These are phyloP conservation scores for Ceratocystis colombiana DNA, from an alignment of 2,329 filamentous ascomycete species.

Conservation along the genomic window DNA sequence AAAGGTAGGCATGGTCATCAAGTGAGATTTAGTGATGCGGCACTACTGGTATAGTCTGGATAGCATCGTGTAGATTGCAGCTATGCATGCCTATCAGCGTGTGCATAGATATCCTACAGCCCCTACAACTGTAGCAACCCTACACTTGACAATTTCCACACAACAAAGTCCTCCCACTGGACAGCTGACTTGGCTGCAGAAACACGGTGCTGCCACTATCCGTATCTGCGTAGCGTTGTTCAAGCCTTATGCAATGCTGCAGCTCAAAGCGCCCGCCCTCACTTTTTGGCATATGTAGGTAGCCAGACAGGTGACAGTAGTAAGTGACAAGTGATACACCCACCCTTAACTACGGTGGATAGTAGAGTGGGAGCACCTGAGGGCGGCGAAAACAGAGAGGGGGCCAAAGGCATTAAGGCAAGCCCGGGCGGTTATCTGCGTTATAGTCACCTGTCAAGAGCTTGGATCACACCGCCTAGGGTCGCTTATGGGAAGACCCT, in stretches of 20 bases:
- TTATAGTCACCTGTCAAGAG: not conserved
- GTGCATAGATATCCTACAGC: not conserved
- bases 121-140: not conserved
- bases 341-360: not conserved
- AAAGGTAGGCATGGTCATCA: too few species aligned
- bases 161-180: not conserved
- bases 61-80: too few species aligned
- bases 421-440: constrained; percentile 8
- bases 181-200: not conserved
- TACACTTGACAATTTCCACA: not conserved
- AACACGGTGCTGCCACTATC: not conserved
- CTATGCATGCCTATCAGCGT: not conserved
- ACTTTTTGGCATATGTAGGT: constrained; percentile 5
- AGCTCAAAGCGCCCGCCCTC: not conserved
- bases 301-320: not conserved
- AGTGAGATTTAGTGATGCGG: too few species aligned
- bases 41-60: too few species aligned
- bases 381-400: not conserved
- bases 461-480: constrained; percentile 3
- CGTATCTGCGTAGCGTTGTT: not conserved
- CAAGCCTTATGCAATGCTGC: not conserved
- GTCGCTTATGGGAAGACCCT: not conserved
- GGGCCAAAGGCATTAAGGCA: not conserved
- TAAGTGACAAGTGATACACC: not conserved
- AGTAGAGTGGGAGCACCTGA: not conserved